These are phyloP conservation scores for Blastobotrys illinoisensis DNA, from an alignment of 1,139 yeast species.

Conservation along the genomic window DNA sequence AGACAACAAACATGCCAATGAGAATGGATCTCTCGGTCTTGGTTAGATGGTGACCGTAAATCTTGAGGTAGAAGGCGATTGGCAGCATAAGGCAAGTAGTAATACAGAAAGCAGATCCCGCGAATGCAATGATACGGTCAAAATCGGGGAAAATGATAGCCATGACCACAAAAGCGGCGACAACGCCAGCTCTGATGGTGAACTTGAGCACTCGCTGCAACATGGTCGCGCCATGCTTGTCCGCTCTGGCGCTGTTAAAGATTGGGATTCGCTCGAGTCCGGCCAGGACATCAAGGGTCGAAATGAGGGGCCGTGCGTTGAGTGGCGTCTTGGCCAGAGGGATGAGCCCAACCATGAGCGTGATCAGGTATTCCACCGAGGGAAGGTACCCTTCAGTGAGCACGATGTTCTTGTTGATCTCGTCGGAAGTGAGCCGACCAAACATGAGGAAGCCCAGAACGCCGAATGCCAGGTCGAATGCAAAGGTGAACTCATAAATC, in stretches of 20 bases:
- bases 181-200: constrained; percentile 37
- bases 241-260: constrained; percentile 1
- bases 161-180: constrained; percentile 41
- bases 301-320: constrained; percentile 78
- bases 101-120: constrained; percentile 79
- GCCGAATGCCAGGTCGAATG: constrained; percentile 73
- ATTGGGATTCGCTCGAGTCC: constrained; percentile 26
- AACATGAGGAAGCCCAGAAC: constrained; percentile 83
- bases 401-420: constrained; percentile 73
- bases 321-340: constrained; percentile 88
- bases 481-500: constrained; percentile 60
- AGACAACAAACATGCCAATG: constrained; percentile 39
- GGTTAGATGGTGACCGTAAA: constrained; percentile 47
- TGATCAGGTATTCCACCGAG: constrained; percentile 57
- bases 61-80: constrained; percentile 56
- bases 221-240: constrained; percentile 2
- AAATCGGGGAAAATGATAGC: constrained; percentile 67
- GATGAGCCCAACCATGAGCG: constrained; percentile 68
- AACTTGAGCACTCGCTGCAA: constrained; percentile 12
- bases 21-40: constrained; percentile 38
- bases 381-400: constrained; percentile 67
- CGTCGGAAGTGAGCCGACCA: constrained; percentile 68
- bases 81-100: constrained; percentile 78
- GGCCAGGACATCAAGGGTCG: constrained; percentile 52
- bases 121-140: constrained; percentile 75